Conservation (phyloP, 257 asterid species). For the Cruciata laevipes region DNA sequence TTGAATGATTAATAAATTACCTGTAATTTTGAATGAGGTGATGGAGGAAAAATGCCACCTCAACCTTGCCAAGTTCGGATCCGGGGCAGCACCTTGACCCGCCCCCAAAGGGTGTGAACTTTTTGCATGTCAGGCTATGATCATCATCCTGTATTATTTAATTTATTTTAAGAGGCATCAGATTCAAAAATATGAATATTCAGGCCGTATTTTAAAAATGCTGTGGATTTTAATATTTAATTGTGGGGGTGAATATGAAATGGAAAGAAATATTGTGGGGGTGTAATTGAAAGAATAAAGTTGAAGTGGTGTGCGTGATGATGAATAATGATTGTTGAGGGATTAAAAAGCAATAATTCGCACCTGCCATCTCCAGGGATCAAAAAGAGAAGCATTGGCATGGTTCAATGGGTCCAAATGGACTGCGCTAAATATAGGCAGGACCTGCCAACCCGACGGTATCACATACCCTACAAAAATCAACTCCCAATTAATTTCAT, state of each 20-base stretch:
- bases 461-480: constrained; percentile 43
- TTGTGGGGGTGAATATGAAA: neutral
- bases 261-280: neutral
- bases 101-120: constrained; percentile 78
- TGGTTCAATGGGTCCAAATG: constrained; percentile 67
- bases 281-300: neutral
- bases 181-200: neutral
- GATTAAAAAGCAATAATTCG: constrained; percentile 1
- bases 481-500: too few species aligned
- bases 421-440: constrained; percentile 71
- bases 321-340: neutral
- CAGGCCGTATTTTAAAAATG: too few species aligned
- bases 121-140: constrained; percentile 58
- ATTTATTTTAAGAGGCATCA: neutral
- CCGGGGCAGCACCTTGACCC: constrained; percentile 80
- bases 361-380: constrained; percentile 83
- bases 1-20: constrained; percentile 18
- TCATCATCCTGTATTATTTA: constrained; percentile 34
- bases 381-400: constrained; percentile 38
- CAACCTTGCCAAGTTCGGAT: constrained; percentile 71
- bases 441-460: constrained; percentile 87
- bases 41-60: constrained; percentile 71
- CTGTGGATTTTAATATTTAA: too few species aligned
- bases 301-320: neutral
- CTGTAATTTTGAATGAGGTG: constrained; percentile 56